phyloP scores from a whole-genome alignment of 306 rosid genomes.

The Echinosophora koreensis region DNA sequence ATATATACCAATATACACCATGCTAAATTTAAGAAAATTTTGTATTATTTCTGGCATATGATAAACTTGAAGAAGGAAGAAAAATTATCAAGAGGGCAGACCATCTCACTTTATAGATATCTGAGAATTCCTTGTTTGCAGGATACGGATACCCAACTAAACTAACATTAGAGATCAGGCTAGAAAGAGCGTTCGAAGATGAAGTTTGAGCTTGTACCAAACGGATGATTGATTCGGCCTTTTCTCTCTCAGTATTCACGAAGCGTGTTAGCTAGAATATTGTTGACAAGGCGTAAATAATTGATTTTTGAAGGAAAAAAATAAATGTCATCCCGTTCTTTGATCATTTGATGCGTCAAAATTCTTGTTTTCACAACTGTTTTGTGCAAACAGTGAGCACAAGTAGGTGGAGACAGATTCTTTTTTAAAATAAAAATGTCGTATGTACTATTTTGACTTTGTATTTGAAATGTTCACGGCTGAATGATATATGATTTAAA shows the following conservation, averaged over 20 bases:
- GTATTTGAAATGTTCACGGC: constrained; percentile 6
- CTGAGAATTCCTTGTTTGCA: too few species aligned
- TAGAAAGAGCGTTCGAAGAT: not conserved
- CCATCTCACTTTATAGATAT: constrained; percentile 82
- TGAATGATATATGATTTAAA: not conserved
- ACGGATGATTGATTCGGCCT: too few species aligned
- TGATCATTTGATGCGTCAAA: not conserved
- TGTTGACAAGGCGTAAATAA: too few species aligned
- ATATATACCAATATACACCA: constrained; percentile 4
- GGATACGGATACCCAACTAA: too few species aligned
- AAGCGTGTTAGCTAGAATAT: too few species aligned
- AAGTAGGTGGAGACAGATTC: not conserved
- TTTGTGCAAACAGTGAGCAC: constrained; percentile 16
- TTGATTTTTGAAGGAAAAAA: too few species aligned
- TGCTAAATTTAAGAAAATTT: not conserved
- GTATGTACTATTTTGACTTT: not conserved
- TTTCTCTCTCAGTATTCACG: too few species aligned
- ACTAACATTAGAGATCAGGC: not conserved
- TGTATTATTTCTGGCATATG: constrained; percentile 2
- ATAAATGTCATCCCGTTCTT: not conserved
- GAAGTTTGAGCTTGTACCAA: not conserved
- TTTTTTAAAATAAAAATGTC: not conserved
- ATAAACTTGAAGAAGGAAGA: constrained; percentile 5
- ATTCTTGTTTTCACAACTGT: not conserved
- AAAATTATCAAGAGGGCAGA: constrained; percentile 32